phyloP scores from a whole-genome alignment of 1,284 basidiomycete genomes.

The Ceratobasidium sp. region DNA sequence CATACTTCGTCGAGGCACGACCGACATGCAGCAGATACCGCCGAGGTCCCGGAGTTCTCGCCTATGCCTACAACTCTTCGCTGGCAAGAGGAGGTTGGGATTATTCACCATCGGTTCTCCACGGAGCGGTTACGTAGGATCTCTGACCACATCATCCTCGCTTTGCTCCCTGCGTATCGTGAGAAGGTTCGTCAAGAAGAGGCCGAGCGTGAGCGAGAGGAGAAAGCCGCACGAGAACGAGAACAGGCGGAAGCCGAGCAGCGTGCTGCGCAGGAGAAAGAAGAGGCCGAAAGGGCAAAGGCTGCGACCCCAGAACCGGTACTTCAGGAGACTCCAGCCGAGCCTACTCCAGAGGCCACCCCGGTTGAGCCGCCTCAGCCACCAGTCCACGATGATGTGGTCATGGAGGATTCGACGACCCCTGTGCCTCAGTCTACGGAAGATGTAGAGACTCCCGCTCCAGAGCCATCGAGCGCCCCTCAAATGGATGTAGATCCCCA shows the following conservation, averaged over 20 bases:
- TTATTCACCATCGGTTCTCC: constrained; percentile 79
- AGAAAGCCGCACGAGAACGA: constrained; percentile 51
- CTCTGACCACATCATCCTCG: constrained; percentile 77
- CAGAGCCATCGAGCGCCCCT: constrained; percentile 25
- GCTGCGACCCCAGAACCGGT: constrained; percentile 47
- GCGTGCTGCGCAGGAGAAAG: constrained; percentile 46
- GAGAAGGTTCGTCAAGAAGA: constrained; percentile 59
- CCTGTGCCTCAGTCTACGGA: constrained; percentile 4
- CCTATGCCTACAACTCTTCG: constrained; percentile 87
- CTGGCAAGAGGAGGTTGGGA: constrained; percentile 90
- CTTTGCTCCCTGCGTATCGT: constrained; percentile 83
- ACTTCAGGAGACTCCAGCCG: constrained; percentile 56
- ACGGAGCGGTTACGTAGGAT: constrained; percentile 74
- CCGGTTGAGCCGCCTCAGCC: constrained; percentile 47
- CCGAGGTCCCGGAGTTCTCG: constrained; percentile 52
- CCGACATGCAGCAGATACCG: constrained; percentile 28
- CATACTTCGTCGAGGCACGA: constrained; percentile 28
- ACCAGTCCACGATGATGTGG: constrained; percentile 47
- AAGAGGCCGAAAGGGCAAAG: constrained; percentile 50
- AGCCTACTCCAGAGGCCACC: constrained; percentile 46
- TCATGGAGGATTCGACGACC: constrained; percentile 25
- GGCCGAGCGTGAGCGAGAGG: constrained; percentile 53
- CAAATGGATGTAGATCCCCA: constrained; percentile 37
- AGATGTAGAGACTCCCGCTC: constrained; percentile 9
- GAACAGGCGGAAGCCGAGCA: constrained; percentile 46